These are phyloP conservation scores for Irpex sp. DNA, from an alignment of 1,284 basidiomycete genomes.

Conservation along the genomic window DNA sequence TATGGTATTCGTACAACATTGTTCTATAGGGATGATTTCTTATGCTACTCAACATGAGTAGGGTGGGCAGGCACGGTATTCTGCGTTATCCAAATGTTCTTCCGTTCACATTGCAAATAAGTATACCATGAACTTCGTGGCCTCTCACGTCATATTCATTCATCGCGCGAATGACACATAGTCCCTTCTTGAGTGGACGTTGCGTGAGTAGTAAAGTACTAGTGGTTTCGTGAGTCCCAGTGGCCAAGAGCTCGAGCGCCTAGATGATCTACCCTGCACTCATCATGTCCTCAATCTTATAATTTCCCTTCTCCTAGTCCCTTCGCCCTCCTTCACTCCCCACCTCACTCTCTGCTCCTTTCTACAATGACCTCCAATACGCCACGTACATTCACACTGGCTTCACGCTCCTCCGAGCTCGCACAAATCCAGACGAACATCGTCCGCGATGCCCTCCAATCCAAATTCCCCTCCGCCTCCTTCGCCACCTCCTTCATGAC, in stretches of 20 bases:
- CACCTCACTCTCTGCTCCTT: neutral
- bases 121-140: no score
- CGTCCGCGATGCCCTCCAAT: constrained; percentile 55
- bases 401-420: constrained; percentile 81
- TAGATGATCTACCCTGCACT: neutral
- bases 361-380: constrained; percentile 6
- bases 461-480: constrained; percentile 36
- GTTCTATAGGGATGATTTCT: no score
- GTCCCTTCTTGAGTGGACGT: no score
- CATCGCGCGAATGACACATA: no score
- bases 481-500: constrained; percentile 84
- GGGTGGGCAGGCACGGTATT: no score
- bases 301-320: neutral
- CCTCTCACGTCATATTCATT: no score
- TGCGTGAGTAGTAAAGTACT: no score
- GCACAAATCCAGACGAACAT: constrained; percentile 84
- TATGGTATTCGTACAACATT: neutral
- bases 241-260: no score
- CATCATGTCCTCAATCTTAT: neutral
- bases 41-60: no score
- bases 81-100: no score
- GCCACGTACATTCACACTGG: constrained; percentile 54
- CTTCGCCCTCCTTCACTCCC: neutral
- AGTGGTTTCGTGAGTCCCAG: no score
- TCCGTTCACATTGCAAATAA: no score